Evolutionary conservation across 768 basidiomycete species (phyloP).

Genomic region (Auricularia cornea): DNA sequence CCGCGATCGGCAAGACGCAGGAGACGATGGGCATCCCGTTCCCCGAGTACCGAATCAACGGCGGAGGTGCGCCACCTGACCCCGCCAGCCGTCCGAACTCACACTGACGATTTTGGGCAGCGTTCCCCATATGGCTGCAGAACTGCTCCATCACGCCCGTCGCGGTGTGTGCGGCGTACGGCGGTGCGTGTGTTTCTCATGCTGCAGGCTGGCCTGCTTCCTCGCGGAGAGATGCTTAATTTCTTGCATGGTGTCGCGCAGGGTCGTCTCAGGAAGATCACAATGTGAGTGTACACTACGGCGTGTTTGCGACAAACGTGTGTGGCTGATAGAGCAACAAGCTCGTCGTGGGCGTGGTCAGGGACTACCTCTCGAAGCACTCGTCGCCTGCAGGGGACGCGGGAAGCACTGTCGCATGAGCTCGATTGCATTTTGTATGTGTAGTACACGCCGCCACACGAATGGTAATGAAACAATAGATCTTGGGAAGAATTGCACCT

Average conservation of each 20-base stretch:
- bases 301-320: background rate
- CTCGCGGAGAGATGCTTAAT: background rate
- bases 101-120: slow-evolving; percentile 27
- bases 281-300: slow-evolving; percentile 37
- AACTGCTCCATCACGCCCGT: slow-evolving; percentile 80
- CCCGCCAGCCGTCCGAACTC: too few relatives aligned
- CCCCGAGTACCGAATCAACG: slow-evolving; percentile 54
- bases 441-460: background rate
- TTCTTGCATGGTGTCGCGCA: too few relatives aligned
- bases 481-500: too few relatives aligned
- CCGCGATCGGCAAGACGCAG: slow-evolving; percentile 70
- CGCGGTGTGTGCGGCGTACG: slow-evolving; percentile 68
- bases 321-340: background rate
- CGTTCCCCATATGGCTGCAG: slow-evolving; percentile 81
- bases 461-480: too few relatives aligned
- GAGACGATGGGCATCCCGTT: slow-evolving; percentile 56
- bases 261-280: slow-evolving; percentile 69
- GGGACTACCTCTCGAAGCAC: background rate
- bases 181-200: slow-evolving; percentile 34
- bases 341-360: background rate
- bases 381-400: background rate
- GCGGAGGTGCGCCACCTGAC: slow-evolving; percentile 61
- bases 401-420: background rate
- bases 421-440: background rate
- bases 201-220: background rate